phyloP scores from a whole-genome alignment of 2,329 filamentous ascomycete genomes.

The Diaporthe longicolla region DNA sequence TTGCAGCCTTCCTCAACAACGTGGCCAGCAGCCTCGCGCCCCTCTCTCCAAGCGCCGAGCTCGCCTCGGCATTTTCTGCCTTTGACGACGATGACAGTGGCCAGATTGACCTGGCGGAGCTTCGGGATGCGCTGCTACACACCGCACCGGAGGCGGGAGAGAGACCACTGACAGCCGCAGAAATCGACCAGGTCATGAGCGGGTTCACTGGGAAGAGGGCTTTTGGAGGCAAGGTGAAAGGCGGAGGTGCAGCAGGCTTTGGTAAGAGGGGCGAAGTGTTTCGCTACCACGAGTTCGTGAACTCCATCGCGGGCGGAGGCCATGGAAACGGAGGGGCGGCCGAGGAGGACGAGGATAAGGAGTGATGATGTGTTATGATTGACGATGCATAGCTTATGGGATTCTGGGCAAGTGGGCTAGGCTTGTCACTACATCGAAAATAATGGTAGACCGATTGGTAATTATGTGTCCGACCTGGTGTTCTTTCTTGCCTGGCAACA shows the following conservation, averaged over 20 bases:
- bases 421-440: neutral
- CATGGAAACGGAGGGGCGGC: slow-evolving; percentile 49
- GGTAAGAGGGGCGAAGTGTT: slow-evolving; percentile 88
- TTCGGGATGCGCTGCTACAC: slow-evolving; percentile 86
- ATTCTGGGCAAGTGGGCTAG: neutral
- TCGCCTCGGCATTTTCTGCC: slow-evolving; percentile 91
- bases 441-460: neutral
- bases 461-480: neutral
- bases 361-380: slow-evolving; percentile 40
- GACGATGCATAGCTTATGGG: slow-evolving; percentile 11
- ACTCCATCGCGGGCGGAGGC: slow-evolving; percentile 70
- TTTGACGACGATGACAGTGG: slow-evolving; percentile 97
- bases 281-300: slow-evolving; percentile 92
- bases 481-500: neutral
- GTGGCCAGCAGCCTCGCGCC: slow-evolving; percentile 81
- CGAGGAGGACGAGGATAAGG: slow-evolving; percentile 46
- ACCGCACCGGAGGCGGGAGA: slow-evolving; percentile 84
- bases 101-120: slow-evolving; percentile 86
- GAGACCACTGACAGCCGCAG: slow-evolving; percentile 73
- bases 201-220: slow-evolving; percentile 88
- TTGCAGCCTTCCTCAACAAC: slow-evolving; percentile 88
- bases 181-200: slow-evolving; percentile 89
- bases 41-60: slow-evolving; percentile 83
- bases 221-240: slow-evolving; percentile 78
- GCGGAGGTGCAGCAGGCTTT: slow-evolving; percentile 64